Conservation (phyloP, 331 rosid species). For the Spiraea crenata region DNA sequence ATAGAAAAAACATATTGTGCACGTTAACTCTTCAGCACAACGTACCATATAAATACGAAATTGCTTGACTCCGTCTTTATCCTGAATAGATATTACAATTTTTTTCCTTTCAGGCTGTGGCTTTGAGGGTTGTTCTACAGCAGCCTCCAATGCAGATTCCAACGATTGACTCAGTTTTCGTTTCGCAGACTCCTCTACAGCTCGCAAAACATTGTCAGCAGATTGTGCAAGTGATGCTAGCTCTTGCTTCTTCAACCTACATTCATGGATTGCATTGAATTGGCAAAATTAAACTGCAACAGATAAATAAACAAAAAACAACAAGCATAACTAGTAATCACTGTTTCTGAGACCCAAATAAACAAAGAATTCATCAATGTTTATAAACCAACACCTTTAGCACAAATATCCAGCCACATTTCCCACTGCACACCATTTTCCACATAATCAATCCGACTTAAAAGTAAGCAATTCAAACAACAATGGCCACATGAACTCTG, state of each 20-base stretch:
- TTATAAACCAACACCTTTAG: too few relatives aligned
- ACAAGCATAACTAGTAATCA: neutral
- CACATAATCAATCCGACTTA: neutral
- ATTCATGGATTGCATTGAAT: conserved; percentile 16
- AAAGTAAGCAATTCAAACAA: neutral
- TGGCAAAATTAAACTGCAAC: neutral
- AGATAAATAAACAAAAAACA: neutral
- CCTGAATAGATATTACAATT: conserved; percentile 73
- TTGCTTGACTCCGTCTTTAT: conserved; percentile 63
- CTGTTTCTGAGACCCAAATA: neutral
- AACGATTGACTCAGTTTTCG: conserved; percentile 31
- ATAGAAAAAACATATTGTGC: neutral
- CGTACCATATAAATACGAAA: conserved; percentile 74
- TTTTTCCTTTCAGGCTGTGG: conserved; percentile 52
- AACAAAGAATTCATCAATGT: neutral
- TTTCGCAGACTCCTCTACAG: conserved; percentile 58
- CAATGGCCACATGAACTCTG: neutral
- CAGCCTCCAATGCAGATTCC: conserved; percentile 31
- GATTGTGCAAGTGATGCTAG: conserved; percentile 62
- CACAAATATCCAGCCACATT: too few relatives aligned
- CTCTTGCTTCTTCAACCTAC: conserved; percentile 76
- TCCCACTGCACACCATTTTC: too few relatives aligned
- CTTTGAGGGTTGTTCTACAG: conserved; percentile 37
- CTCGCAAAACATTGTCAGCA: conserved; percentile 46
- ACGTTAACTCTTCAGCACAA: conserved; percentile 4